Percentiles rank a stretch among this genome's conserved stretches.
phyloP scores from a whole-genome alignment of 78 protist genomes.

The Pelomyxa schiedti region DNA sequence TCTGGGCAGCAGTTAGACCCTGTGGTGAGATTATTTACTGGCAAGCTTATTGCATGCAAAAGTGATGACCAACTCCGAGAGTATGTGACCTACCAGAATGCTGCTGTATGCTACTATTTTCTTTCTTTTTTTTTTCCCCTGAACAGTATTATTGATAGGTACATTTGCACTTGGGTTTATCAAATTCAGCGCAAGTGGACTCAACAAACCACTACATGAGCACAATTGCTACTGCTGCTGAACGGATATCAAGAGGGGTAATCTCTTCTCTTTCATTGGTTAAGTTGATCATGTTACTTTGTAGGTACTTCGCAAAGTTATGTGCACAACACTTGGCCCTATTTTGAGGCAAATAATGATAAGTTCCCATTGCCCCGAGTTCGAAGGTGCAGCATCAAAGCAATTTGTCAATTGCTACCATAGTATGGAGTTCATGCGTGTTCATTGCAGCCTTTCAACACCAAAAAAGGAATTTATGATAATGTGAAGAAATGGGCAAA shows the following conservation, averaged over 20 bases:
- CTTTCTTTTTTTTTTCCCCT: too few species aligned
- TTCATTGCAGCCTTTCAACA: too few species aligned
- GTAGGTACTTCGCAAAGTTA: too few species aligned
- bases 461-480: neutral
- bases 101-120: too few species aligned
- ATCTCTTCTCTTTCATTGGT: neutral
- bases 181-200: neutral
- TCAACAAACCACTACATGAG: neutral
- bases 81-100: neutral
- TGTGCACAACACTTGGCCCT: too few species aligned
- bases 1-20: neutral
- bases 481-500: neutral
- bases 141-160: too few species aligned
- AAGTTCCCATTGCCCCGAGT: neutral
- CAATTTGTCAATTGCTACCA: neutral
- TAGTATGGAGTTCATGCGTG: neutral
- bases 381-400: neutral
- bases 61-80: neutral
- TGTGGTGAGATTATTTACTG: neutral
- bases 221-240: neutral
- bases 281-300: too few species aligned
- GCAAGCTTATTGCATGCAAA: neutral
- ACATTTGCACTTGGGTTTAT: neutral
- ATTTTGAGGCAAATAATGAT: too few species aligned
- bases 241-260: neutral